phyloP scores from a whole-genome alignment of 2,329 filamentous ascomycete genomes.

The Claviceps sp. region DNA sequence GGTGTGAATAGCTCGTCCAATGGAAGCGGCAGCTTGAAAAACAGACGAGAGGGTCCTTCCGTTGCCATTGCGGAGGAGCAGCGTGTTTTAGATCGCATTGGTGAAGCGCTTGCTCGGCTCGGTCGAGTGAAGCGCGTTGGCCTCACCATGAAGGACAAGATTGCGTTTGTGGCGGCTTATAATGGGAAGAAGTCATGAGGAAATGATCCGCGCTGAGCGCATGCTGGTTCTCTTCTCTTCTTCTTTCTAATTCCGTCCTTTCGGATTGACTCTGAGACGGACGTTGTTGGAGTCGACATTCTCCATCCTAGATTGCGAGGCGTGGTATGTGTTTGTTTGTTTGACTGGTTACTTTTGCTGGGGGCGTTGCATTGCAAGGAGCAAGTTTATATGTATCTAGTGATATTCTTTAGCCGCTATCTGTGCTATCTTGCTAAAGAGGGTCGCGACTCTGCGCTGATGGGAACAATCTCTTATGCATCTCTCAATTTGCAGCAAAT shows the following conservation, averaged over 20 bases:
- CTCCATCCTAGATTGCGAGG: neutral
- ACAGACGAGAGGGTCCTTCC: constrained; percentile 11
- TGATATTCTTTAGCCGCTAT: neutral
- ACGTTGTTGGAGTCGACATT: too few species aligned
- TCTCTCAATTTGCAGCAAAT: neutral
- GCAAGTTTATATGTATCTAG: constrained; percentile 1
- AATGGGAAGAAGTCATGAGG: constrained; percentile 24
- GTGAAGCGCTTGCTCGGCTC: constrained; percentile 73
- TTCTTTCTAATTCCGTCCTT: neutral
- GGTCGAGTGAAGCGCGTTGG: constrained; percentile 82
- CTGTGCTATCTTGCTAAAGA: too few species aligned
- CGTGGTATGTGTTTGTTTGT: neutral
- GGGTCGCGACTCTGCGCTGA: too few species aligned
- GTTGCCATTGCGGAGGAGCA: constrained; percentile 44
- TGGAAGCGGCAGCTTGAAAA: constrained; percentile 14
- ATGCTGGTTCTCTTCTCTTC: too few species aligned
- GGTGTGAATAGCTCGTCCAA: constrained; percentile 14
- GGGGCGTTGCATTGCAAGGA: constrained; percentile 12
- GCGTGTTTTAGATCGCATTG: constrained; percentile 61
- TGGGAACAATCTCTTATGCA: too few species aligned
- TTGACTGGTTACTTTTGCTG: neutral
- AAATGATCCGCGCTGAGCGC: neutral
- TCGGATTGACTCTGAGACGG: neutral
- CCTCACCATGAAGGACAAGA: constrained; percentile 70
- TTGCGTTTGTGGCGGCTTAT: constrained; percentile 63